Base-by-base conservation (phyloP, 495 filamentous ascomycete species). In the Penicillium soppii region DNA sequence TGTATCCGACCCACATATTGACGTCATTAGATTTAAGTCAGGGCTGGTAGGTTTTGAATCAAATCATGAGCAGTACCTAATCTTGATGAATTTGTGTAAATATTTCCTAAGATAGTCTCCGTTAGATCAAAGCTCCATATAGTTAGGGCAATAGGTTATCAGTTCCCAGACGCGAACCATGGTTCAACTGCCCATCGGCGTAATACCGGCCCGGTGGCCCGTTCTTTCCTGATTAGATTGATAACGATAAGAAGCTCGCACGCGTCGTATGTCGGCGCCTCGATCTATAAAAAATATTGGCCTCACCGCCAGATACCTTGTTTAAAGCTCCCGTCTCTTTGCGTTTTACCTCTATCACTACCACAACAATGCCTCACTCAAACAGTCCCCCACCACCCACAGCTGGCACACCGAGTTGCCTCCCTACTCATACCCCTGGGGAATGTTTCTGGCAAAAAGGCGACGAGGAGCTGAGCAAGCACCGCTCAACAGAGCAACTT, bases 391-490 rank as follows among this genome's bases (percentile, higher is more conserved):
- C 26, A 44, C 25, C 15, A 15, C 26, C 26, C 25, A 44, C 42
- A 27, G 42, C 42, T 9, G 42, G 26, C 26, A 44, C 42, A 7
- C 26, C 42, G 13, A 44, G 26, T 13, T 44, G 42, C 16, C 25
- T 81, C 17, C 84, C 84, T 5, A 61, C 55, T 33, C 59, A 68
- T 6, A 79, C 79, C 56, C 85, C 86, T 10, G 84, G 81, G 0
- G 58, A 68, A 23, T 81, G 79, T 30, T 88, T 85, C 70, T 91
- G 87, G 87, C 86, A 88, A 63, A 57, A 37, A 41, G 33, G 52
- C n/a, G 76, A 75, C 8, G 73, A 82, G 39, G 65, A 68, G 8
- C 67, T 88, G 13, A 69, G 81, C 36, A 72, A 82, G 51, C 58
- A 77, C 53, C 75, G 78, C 27, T 75, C 74, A 23, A 71, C 66